phyloP scores from a whole-genome alignment of 257 asterid species.

The Verbena officinalis region DNA sequence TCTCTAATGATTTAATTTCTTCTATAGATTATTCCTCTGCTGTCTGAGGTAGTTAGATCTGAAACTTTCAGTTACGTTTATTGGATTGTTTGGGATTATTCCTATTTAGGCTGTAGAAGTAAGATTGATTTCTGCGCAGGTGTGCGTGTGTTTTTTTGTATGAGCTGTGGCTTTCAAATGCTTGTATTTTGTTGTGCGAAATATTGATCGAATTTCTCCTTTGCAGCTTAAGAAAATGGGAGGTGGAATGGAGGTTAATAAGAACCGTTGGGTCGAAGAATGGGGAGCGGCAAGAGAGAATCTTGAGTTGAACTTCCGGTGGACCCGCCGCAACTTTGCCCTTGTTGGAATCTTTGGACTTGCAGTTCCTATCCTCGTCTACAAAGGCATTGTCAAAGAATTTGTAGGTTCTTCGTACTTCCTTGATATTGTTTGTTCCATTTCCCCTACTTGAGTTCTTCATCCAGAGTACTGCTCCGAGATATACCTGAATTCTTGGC shows the following conservation, averaged over 20 bases:
- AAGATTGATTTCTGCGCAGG: too few species aligned
- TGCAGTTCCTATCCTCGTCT: conserved; percentile 74
- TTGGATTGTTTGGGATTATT: too few species aligned
- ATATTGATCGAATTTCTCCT: not conserved
- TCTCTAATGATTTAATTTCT: too few species aligned
- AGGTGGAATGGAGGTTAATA: conserved; percentile 88
- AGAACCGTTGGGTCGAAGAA: conserved; percentile 88
- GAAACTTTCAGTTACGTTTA: too few species aligned
- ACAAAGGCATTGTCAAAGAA: conserved; percentile 88
- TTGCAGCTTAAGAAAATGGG: conserved; percentile 55
- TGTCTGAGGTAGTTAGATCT: too few species aligned
- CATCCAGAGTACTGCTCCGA: not conserved
- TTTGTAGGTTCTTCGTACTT: conserved; percentile 52
- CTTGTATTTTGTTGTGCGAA: too few species aligned
- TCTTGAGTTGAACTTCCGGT: conserved; percentile 84
- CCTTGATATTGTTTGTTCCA: not conserved
- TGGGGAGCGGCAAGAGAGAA: conserved; percentile 85
- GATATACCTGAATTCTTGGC: not conserved
- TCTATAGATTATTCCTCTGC: too few species aligned
- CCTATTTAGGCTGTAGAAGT: too few species aligned
- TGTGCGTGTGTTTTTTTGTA: too few species aligned
- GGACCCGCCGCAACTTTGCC: conserved; percentile 89
- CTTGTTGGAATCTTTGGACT: conserved; percentile 85
- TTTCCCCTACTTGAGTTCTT: not conserved
- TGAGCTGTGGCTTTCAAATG: too few species aligned